Conservation (phyloP, 176 grass and related monocot species). For the Lolium perenne region DNA sequence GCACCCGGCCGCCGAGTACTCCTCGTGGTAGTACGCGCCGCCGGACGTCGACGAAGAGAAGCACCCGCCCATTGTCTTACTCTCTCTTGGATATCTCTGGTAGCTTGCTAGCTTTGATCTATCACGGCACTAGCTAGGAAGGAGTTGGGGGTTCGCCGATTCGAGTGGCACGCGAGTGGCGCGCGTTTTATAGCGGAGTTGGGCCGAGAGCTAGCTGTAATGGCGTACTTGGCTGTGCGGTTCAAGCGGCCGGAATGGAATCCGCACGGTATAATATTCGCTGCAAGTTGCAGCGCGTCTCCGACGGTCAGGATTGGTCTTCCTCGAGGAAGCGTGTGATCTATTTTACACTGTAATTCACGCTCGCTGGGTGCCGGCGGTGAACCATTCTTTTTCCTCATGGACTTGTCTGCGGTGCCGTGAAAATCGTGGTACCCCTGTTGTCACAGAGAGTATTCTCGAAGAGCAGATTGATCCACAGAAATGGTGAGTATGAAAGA, state of each 20-base stretch:
- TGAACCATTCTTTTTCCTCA: conserved; percentile 28
- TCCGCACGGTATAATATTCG: conserved; percentile 5
- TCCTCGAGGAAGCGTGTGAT: not conserved
- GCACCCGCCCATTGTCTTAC: conserved; percentile 51
- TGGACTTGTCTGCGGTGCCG: not conserved
- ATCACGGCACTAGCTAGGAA: not conserved
- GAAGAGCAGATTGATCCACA: too few species aligned
- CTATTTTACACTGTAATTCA: not conserved
- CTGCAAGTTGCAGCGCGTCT: not conserved
- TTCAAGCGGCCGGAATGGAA: not conserved
- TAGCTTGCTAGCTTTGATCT: not conserved
- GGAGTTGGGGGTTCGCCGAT: not conserved
- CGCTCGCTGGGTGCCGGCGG: not conserved
- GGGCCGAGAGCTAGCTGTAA: not conserved
- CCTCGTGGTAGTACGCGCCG: not conserved
- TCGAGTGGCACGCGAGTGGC: not conserved
- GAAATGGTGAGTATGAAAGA: too few species aligned
- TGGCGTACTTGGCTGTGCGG: not conserved
- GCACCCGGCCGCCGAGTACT: not conserved
- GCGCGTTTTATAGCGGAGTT: not conserved
- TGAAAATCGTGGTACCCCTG: not conserved
- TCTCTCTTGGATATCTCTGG: not conserved
- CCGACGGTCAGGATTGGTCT: conserved; percentile 17
- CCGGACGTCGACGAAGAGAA: conserved; percentile 31
- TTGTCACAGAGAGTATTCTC: not conserved